phyloP scores from a whole-genome alignment of 129 eudicot genomes.

The Centrapalus pauciflorus region DNA sequence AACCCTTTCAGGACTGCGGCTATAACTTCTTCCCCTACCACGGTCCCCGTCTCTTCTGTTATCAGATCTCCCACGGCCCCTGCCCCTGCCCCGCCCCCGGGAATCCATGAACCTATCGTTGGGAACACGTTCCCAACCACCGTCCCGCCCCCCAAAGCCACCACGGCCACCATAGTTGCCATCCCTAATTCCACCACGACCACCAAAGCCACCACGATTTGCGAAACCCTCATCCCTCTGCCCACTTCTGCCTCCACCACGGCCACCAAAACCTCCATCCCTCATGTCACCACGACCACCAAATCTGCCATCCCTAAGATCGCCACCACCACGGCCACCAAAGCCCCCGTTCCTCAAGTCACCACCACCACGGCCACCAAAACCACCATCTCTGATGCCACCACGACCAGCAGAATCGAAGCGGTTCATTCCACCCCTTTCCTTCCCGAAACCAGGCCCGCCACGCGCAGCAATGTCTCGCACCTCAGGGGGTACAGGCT shows the following conservation, averaged over 20 bases:
- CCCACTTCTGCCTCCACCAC: slow-evolving; percentile 33
- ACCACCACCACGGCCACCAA: slow-evolving; percentile 70
- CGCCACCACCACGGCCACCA: slow-evolving; percentile 43
- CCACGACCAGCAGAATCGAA: slow-evolving; percentile 45
- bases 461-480: slow-evolving; percentile 84
- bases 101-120: slow-evolving; percentile 50
- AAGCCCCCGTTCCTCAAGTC: slow-evolving; percentile 42
- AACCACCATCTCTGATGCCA: slow-evolving; percentile 69
- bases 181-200: slow-evolving; percentile 66
- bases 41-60: slow-evolving; percentile 58
- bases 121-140: slow-evolving; percentile 45
- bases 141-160: slow-evolving; percentile 30
- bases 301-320: slow-evolving; percentile 50
- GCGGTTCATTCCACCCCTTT: slow-evolving; percentile 55
- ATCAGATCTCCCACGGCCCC: slow-evolving; percentile 64
- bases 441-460: slow-evolving; percentile 62
- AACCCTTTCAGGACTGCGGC: slow-evolving; percentile 68
- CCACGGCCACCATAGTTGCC: slow-evolving; percentile 39
- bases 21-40: slow-evolving; percentile 65
- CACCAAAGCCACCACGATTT: slow-evolving; percentile 63
- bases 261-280: slow-evolving; percentile 37
- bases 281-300: slow-evolving; percentile 68
- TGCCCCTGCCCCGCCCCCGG: slow-evolving; percentile 56
- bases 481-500: slow-evolving; percentile 65
- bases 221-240: slow-evolving; percentile 32